Evolutionary conservation across 768 basidiomycete species (phyloP).

Genomic region (Clitopilus passeckerianus): DNA sequence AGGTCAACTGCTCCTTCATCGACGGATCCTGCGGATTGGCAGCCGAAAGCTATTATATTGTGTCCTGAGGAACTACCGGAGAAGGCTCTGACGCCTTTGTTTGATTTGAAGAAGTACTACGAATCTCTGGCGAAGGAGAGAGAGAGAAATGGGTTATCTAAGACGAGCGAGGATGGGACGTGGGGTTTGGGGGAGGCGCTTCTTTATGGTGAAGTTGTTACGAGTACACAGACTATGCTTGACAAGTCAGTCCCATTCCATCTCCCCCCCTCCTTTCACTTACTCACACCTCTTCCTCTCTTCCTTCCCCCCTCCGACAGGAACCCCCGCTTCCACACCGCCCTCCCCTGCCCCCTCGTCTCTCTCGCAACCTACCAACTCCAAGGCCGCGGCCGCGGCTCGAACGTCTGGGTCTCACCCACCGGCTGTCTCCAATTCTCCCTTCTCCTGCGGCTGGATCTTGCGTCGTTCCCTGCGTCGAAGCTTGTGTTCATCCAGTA

Average conservation of each 20-base stretch:
- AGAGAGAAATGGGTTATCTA: constrained; percentile 14
- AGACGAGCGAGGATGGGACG: constrained; percentile 10
- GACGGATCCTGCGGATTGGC: constrained; percentile 29
- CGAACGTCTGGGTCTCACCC: constrained; percentile 91
- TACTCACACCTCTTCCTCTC: constrained; percentile 1
- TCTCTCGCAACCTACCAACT: constrained; percentile 88
- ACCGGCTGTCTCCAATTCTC: constrained; percentile 86
- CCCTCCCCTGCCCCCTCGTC: constrained; percentile 70
- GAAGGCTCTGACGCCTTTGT: constrained; percentile 60
- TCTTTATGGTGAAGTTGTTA: constrained; percentile 84
- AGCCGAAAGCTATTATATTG: constrained; percentile 51
- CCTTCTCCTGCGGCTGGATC: constrained; percentile 57
- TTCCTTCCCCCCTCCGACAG: constrained; percentile 31
- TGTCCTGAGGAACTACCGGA: constrained; percentile 47
- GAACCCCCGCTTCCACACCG: constrained; percentile 66
- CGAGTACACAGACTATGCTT: constrained; percentile 92
- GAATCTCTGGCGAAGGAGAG: constrained; percentile 33
- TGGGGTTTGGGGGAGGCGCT: constrained; percentile 75
- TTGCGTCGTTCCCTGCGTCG: constrained; percentile 43
- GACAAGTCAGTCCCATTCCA: constrained; percentile 61
- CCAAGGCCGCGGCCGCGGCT: constrained; percentile 82
- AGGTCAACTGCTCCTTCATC: constrained; percentile 15
- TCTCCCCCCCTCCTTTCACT: not conserved
- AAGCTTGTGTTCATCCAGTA: constrained; percentile 94
- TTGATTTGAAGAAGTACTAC: constrained; percentile 64